Base-by-base conservation (phyloP, 2,329 filamentous ascomycete species). In the Epichloe gansuensis region DNA sequence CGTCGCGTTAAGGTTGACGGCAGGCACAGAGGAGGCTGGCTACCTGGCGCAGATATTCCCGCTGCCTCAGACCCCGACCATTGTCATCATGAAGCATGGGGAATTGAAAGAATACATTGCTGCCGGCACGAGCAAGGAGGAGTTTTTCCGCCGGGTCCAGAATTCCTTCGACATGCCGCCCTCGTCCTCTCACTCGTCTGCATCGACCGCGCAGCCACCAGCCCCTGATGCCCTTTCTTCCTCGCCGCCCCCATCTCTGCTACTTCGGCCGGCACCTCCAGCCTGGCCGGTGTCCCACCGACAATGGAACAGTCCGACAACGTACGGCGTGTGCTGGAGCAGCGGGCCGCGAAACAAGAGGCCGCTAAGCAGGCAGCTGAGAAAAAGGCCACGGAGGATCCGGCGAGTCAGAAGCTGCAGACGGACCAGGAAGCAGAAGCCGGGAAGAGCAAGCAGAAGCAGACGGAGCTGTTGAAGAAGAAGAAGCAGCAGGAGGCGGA, bases 31-130 rank as follows among this genome's bases (percentile, higher is more conserved):
- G 58, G 90, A 95, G 71, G 89, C 89, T 9, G 82, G 80, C 5
- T 94, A 89, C 62, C 74, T 97, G 13, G 79, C 83, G 9, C 87
- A 88, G 46, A 87, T 95, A 61, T 94, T 88, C 61, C 87, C 88
- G 0, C 72, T 95, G n/a, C 78, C 81, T 1, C 81, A 81, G 58
- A 81, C 82, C n/a, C 91, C 91, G 0, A 86, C 86, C 1, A 69
- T 95, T 8, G 77, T 95, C 15, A 73, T 94, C 21, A 91, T 95
- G 60, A 81, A 83, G 63, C 86, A 89, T 67, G 88, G 86, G 8
- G 79, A 86, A 56, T 71, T 95, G 13, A 83, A 85, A 62, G 85
- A 91, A 65, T 90, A 91, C 64, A 75, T 95, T 9, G 75, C 81
- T 39, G 72, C 80, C 1, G 85, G 83, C 8, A 75, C 79, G 8